phyloP scores from a whole-genome alignment of 2,329 filamentous ascomycete genomes.

The Cladosporium sp. region DNA sequence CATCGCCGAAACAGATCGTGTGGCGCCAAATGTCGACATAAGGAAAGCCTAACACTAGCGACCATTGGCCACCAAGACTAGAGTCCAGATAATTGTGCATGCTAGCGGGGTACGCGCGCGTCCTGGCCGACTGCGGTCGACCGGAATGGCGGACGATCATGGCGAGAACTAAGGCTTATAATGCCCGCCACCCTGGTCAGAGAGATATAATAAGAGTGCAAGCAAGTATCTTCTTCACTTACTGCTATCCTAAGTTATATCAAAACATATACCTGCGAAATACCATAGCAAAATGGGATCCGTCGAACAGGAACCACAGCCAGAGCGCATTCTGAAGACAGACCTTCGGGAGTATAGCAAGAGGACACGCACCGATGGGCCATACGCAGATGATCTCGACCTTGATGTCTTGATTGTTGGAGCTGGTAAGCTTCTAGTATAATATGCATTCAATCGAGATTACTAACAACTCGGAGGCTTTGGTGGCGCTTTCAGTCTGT shows the following conservation, averaged over 20 bases:
- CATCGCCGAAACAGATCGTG: not conserved
- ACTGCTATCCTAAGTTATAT: no score
- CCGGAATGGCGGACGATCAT: slow-evolving; percentile 7
- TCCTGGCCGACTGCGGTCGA: slow-evolving; percentile 15
- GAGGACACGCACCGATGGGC: slow-evolving; percentile 24
- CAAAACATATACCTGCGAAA: not conserved
- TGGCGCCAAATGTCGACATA: slow-evolving; percentile 14
- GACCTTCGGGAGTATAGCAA: slow-evolving; percentile 29
- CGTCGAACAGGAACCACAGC: slow-evolving; percentile 19
- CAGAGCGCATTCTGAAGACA: slow-evolving; percentile 30
- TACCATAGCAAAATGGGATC: slow-evolving; percentile 12
- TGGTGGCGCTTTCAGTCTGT: slow-evolving; percentile 41
- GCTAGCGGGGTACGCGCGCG: slow-evolving; percentile 17
- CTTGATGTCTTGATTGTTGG: slow-evolving; percentile 39
- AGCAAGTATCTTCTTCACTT: not conserved
- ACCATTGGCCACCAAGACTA: not conserved
- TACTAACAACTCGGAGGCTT: not conserved
- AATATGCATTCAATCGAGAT: not conserved
- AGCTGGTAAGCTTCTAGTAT: slow-evolving; percentile 30
- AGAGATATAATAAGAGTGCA: not conserved
- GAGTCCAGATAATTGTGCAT: slow-evolving; percentile 4
- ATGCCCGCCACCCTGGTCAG: not conserved
- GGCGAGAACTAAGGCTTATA: not conserved
- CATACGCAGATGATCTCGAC: slow-evolving; percentile 34
- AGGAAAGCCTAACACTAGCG: not conserved